These are phyloP conservation scores for Xylaria sp. DNA, from an alignment of 2,329 filamentous ascomycete genomes.

Conservation along the genomic window DNA sequence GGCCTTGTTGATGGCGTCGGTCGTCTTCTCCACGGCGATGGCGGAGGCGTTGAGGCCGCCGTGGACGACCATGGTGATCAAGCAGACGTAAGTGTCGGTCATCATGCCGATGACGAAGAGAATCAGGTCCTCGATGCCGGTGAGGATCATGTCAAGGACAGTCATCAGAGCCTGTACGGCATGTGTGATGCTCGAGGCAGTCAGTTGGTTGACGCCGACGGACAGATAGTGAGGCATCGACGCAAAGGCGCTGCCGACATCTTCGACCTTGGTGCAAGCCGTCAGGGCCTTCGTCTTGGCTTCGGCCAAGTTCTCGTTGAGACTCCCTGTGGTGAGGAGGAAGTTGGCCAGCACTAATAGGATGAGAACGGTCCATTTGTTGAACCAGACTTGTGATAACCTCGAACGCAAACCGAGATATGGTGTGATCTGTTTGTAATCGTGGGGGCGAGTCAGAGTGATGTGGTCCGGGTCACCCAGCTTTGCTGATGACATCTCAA, in stretches of 20 bases:
- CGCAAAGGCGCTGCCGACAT: slow-evolving; percentile 92
- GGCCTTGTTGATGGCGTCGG: slow-evolving; percentile 63
- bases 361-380: slow-evolving; percentile 93
- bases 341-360: slow-evolving; percentile 85
- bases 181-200: slow-evolving; percentile 81
- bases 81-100: slow-evolving; percentile 88
- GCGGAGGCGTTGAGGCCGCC: slow-evolving; percentile 78
- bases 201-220: slow-evolving; percentile 85
- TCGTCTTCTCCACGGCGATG: slow-evolving; percentile 54
- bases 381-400: slow-evolving; percentile 96
- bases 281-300: slow-evolving; percentile 85
- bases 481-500: slow-evolving; percentile 46
- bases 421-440: slow-evolving; percentile 76
- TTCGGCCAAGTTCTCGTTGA: slow-evolving; percentile 78
- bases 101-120: slow-evolving; percentile 93
- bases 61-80: slow-evolving; percentile 84
- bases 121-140: slow-evolving; percentile 85
- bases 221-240: slow-evolving; percentile 98
- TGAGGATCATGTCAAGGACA: slow-evolving; percentile 81
- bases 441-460: slow-evolving; percentile 8
- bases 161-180: slow-evolving; percentile 83
- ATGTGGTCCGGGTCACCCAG: slow-evolving; percentile 3
- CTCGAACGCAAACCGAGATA: slow-evolving; percentile 91
- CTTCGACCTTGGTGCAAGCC: slow-evolving; percentile 92
- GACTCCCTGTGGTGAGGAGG: slow-evolving; percentile 77